These are phyloP conservation scores for Cokeromyces recurvatus DNA, from an alignment of 371 early-diverging fungal genomes.

Conservation along the genomic window DNA sequence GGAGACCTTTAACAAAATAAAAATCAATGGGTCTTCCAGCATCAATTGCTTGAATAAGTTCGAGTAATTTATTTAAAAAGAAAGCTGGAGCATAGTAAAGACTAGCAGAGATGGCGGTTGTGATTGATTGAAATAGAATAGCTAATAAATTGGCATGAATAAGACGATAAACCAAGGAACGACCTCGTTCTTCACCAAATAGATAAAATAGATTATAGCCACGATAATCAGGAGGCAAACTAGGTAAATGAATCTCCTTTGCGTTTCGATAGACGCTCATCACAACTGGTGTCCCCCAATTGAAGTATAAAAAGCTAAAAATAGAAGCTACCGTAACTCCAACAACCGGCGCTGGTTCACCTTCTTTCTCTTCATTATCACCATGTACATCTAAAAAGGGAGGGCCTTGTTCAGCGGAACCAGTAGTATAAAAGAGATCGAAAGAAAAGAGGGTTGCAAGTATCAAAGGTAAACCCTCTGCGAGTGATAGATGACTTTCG, in stretches of 20 bases:
- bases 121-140: constrained; percentile 10
- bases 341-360: constrained; percentile 4
- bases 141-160: constrained; percentile 12
- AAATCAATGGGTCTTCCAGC: constrained; percentile 6
- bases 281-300: constrained; percentile 11
- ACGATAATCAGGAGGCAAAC: constrained; percentile 11
- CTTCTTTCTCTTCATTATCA: background rate
- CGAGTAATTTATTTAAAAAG: constrained; percentile 20
- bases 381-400: constrained; percentile 15
- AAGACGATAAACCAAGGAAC: constrained; percentile 17
- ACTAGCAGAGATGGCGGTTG: constrained; percentile 7
- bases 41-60: constrained; percentile 16
- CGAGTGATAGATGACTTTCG: background rate
- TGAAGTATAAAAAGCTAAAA: constrained; percentile 18
- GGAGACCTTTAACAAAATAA: constrained; percentile 1
- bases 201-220: constrained; percentile 17
- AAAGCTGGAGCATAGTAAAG: constrained; percentile 21
- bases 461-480: constrained; percentile 14
- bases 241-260: constrained; percentile 11
- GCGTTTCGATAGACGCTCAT: constrained; percentile 2
- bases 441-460: constrained; percentile 5
- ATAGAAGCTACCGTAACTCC: constrained; percentile 17
- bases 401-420: constrained; percentile 16
- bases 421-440: constrained; percentile 16
- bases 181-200: constrained; percentile 6